Percentiles rank a stretch among this genome's conserved stretches.
Evolutionary conservation across 257 asterid genomes (phyloP).

Genomic region (Sherardia arvensis): DNA sequence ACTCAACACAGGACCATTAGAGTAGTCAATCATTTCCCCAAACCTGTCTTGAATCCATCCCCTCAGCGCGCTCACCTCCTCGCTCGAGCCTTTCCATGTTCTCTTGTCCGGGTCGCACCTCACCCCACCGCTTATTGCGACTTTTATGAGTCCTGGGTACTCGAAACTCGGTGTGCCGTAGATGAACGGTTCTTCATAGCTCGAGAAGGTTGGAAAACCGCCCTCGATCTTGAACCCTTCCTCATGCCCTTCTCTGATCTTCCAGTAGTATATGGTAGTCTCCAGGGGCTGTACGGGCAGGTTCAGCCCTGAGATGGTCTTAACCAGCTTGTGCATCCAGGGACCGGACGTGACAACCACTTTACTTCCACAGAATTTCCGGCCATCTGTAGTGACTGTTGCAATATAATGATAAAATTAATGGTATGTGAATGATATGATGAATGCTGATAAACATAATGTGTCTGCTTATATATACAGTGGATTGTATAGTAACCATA

Average conservation of each 20-base stretch:
- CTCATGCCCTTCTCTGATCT: slow-evolving; percentile 51
- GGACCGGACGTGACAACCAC: slow-evolving; percentile 77
- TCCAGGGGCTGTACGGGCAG: slow-evolving; percentile 81
- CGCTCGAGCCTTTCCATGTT: slow-evolving; percentile 38
- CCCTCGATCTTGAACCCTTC: slow-evolving; percentile 48
- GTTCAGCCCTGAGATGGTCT: slow-evolving; percentile 26
- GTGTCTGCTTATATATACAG: too few species aligned
- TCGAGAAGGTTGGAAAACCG: slow-evolving; percentile 75
- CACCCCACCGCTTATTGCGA: slow-evolving; percentile 54
- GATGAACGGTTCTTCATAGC: slow-evolving; percentile 60
- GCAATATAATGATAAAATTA: too few species aligned
- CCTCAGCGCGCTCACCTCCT: slow-evolving; percentile 13
- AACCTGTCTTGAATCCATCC: slow-evolving; percentile 48
- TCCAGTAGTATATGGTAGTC: slow-evolving; percentile 63
- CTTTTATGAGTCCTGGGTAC: slow-evolving; percentile 70
- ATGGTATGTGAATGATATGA: too few species aligned
- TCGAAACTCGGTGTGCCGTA: slow-evolving; percentile 87
- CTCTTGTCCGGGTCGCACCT: slow-evolving; percentile 60
- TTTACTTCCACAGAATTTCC: slow-evolving; percentile 31
- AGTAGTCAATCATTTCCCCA: slow-evolving; percentile 37
- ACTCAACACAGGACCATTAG: slow-evolving; percentile 32
- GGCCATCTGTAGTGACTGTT: slow-evolving; percentile 15
- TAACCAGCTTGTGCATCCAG: slow-evolving; percentile 53
- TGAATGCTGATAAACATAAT: too few species aligned
- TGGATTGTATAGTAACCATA: too few species aligned